These are phyloP conservation scores for Penicillium sp. DNA, from an alignment of 2,329 filamentous ascomycete genomes.

Conservation along the genomic window DNA sequence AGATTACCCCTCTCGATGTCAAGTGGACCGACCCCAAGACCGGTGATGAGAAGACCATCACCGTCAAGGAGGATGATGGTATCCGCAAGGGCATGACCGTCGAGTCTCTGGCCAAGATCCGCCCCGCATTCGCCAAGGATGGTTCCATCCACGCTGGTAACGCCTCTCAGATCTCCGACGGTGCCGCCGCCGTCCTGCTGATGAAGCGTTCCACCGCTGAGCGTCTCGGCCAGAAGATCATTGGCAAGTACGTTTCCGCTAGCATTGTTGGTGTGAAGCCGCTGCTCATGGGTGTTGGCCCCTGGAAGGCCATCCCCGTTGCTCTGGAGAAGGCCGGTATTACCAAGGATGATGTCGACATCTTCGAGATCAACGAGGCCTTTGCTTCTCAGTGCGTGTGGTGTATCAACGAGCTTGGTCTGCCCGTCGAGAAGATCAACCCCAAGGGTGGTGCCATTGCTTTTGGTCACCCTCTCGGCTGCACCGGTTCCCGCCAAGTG, in stretches of 20 bases:
- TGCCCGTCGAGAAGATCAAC: conserved; percentile 87
- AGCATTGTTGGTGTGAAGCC: conserved; percentile 87
- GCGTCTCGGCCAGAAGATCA: conserved; percentile 79
- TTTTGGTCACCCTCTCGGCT: conserved; percentile 91
- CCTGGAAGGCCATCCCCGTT: conserved; percentile 93
- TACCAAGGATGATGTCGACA: conserved; percentile 85
- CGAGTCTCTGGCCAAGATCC: conserved; percentile 88
- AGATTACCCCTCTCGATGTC: conserved; percentile 84
- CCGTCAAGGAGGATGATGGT: conserved; percentile 83
- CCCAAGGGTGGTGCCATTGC: conserved; percentile 96
- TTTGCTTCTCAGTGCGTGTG: conserved; percentile 94
- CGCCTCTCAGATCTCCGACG: conserved; percentile 92
- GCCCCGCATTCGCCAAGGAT: conserved; percentile 84
- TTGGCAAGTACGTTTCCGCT: conserved; percentile 89
- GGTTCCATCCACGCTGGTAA: conserved; percentile 96
- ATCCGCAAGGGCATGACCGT: conserved; percentile 80
- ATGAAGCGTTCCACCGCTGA: conserved; percentile 94
- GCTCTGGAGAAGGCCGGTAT: conserved; percentile 86
- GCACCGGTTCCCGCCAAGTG: conserved; percentile 91
- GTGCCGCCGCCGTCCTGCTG: conserved; percentile 88
- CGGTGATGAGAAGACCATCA: conserved; percentile 78
- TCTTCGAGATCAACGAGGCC: conserved; percentile 99
- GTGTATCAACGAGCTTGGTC: conserved; percentile 83
- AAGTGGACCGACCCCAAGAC: conserved; percentile 90
- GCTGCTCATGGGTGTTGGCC: conserved; percentile 92